Conservation (phyloP, 2,329 filamentous ascomycete genomes). For the Diplodia mutila region DNA sequence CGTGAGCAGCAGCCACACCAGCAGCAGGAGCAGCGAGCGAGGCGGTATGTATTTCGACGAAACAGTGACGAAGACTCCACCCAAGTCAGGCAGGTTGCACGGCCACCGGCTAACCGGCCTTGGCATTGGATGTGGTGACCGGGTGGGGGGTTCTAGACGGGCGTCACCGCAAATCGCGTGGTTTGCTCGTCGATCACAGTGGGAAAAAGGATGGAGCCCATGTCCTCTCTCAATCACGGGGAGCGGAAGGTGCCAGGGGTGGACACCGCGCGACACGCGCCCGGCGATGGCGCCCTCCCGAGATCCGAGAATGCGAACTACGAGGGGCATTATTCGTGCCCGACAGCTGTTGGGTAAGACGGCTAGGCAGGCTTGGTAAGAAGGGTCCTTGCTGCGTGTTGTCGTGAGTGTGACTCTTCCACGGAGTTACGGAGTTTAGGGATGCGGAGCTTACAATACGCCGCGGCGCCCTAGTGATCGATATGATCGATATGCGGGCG, state of each 20-base stretch:
- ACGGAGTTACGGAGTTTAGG: slow-evolving; percentile 1
- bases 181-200: background rate
- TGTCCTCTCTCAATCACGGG: background rate
- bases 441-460: background rate
- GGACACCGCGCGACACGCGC: background rate
- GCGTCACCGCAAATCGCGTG: background rate
- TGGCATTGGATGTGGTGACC: background rate
- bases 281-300: slow-evolving; percentile 5
- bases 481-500: background rate
- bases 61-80: background rate
- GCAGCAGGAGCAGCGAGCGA: background rate
- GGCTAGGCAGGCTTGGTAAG: slow-evolving; percentile 4
- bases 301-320: background rate
- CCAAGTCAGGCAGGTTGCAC: background rate
- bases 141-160: background rate
- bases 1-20: background rate
- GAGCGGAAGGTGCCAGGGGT: slow-evolving; percentile 8
- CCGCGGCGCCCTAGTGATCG: background rate
- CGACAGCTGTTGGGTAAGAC: background rate
- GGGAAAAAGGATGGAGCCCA: background rate
- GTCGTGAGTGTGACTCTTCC: slow-evolving; percentile 8
- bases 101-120: background rate
- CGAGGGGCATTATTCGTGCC: background rate
- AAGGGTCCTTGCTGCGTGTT: background rate
- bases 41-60: background rate